phyloP scores from a whole-genome alignment of 805 yeast species.

The Suhomyces pyralidae region DNA sequence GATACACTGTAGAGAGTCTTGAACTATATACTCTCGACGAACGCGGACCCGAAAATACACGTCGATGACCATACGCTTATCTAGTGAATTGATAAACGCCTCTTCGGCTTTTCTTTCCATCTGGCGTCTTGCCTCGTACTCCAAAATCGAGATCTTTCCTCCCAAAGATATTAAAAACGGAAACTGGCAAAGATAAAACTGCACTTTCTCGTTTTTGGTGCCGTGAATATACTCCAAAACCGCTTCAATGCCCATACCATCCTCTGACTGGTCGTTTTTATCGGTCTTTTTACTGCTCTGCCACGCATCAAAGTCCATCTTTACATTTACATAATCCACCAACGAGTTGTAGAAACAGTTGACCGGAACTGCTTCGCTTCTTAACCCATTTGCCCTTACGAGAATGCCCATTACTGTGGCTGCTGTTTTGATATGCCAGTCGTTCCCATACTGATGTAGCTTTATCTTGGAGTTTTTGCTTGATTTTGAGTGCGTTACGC shows the following conservation, averaged over 20 bases:
- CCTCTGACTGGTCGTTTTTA: too few species aligned
- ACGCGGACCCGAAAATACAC: constrained; percentile 68
- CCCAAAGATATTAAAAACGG: constrained; percentile 84
- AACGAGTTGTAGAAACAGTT: constrained; percentile 71
- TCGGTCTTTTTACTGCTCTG: constrained; percentile 45
- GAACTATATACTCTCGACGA: constrained; percentile 61
- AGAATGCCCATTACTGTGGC: constrained; percentile 56
- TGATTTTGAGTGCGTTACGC: constrained; percentile 1
- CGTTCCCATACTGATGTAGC: constrained; percentile 64
- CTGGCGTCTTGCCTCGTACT: constrained; percentile 72
- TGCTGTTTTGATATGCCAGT: constrained; percentile 78
- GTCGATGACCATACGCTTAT: constrained; percentile 57
- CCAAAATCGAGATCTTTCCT: constrained; percentile 74
- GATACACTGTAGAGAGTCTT: constrained; percentile 70
- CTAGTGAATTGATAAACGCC: constrained; percentile 75
- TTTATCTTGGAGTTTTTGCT: constrained; percentile 33
- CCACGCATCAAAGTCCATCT: constrained; percentile 85
- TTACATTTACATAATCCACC: constrained; percentile 75
- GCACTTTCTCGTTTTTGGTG: constrained; percentile 19
- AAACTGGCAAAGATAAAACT: constrained; percentile 71
- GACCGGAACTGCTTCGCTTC: constrained; percentile 22
- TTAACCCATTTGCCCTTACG: constrained; percentile 49
- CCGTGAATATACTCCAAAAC: constrained; percentile 52
- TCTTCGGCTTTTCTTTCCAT: constrained; percentile 90
- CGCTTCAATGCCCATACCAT: constrained; percentile 30